phyloP scores from a whole-genome alignment of 23 red algal species.

The Porphyridium purpureum region DNA sequence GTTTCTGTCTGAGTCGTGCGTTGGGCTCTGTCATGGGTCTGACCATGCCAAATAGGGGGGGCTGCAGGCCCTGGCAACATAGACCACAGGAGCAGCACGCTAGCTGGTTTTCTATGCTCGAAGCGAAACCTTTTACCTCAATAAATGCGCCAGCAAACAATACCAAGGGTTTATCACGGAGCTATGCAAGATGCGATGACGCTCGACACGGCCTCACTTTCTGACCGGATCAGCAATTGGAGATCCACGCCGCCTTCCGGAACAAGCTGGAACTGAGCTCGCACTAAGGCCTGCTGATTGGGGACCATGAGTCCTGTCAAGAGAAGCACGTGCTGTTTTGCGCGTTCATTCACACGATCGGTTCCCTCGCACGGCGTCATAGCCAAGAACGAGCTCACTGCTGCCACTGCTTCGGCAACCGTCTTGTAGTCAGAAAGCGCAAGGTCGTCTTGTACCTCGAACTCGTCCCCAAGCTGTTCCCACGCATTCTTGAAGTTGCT shows the following conservation, averaged over 20 bases:
- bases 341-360: conserved; percentile 29
- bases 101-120: too few species aligned
- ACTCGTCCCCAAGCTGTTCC: conserved; percentile 66
- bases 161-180: too few species aligned
- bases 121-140: too few species aligned
- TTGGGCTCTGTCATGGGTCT: too few species aligned
- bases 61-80: too few species aligned
- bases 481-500: conserved; percentile 59
- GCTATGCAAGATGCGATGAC: not conserved
- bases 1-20: too few species aligned
- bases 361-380: conserved; percentile 84
- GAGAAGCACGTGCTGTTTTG: conserved; percentile 60
- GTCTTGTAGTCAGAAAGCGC: conserved; percentile 56
- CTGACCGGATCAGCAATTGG: conserved; percentile 32
- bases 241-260: conserved; percentile 40
- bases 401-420: conserved; percentile 59
- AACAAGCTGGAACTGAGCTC: conserved; percentile 29
- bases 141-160: too few species aligned
- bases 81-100: too few species aligned
- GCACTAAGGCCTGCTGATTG: conserved; percentile 33
- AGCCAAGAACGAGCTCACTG: conserved; percentile 46
- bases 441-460: conserved; percentile 55
- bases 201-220: not conserved
- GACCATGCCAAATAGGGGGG: too few species aligned
- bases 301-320: conserved; percentile 74